Evolutionary conservation across 768 basidiomycete genomes (phyloP).

Genomic region (Lactifluus rugatus): DNA sequence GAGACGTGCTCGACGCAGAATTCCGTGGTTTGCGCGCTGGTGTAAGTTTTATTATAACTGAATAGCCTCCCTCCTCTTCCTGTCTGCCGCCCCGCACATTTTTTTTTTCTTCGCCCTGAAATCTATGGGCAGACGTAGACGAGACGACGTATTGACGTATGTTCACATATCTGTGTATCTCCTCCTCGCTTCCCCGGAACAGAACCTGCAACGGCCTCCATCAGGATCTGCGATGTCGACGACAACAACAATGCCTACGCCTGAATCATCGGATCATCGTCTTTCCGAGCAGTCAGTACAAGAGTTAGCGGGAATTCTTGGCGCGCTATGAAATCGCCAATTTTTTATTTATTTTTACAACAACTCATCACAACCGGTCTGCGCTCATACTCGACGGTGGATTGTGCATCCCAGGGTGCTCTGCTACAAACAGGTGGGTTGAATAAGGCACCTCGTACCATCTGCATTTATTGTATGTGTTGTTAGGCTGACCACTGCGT

Average conservation of each 20-base stretch:
- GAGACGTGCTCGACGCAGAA: constrained; percentile 3
- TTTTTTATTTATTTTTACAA: neutral
- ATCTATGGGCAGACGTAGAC: too few species aligned
- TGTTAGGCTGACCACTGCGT: neutral
- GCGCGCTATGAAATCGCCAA: neutral
- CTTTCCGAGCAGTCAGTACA: constrained; percentile 1
- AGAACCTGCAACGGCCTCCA: neutral
- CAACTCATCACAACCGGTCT: neutral
- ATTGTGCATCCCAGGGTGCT: neutral
- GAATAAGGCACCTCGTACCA: neutral
- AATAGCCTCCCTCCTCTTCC: neutral
- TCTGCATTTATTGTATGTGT: neutral
- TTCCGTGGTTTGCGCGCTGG: neutral
- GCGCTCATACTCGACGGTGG: neutral
- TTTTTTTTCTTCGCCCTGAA: neutral
- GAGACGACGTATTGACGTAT: neutral
- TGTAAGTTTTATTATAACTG: neutral
- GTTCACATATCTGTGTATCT: too few species aligned
- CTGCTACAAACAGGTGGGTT: neutral
- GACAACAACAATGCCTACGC: neutral
- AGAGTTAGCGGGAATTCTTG: neutral
- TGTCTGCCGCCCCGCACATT: neutral
- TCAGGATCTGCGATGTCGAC: neutral
- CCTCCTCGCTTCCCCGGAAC: neutral
- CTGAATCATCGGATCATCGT: neutral